A percentile compares a stretch with the other conserved stretches of the same genome.
phyloP scores from a whole-genome alignment of 2,329 filamentous ascomycete genomes.

The Esteya vermicola region DNA sequence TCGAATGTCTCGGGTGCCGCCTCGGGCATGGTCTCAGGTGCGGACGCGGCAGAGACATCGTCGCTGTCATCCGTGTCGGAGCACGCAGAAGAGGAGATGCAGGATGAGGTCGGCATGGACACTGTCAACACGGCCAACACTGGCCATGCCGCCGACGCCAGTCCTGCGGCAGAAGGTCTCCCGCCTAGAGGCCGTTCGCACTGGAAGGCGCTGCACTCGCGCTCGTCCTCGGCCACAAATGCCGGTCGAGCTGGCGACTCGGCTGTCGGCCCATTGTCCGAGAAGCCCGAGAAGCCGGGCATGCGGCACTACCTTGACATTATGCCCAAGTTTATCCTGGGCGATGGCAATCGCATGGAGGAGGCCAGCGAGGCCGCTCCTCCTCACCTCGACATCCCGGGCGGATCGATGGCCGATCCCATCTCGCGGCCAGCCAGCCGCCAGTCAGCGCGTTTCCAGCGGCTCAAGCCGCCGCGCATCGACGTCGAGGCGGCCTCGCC shows the following conservation, averaged over 20 bases:
- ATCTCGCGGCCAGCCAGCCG: conserved; percentile 21
- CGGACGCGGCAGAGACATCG: conserved; percentile 15
- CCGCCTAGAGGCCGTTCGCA: conserved; percentile 26
- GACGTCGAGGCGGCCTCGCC: conserved; percentile 29
- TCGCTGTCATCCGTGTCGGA: conserved; percentile 15
- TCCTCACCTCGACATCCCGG: neutral
- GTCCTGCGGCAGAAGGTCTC: too few relatives aligned
- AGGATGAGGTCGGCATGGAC: conserved; percentile 19
- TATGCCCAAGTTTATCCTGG: conserved; percentile 32
- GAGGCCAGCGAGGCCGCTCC: neutral
- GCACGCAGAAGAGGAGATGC: conserved; percentile 33
- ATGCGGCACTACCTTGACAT: conserved; percentile 34
- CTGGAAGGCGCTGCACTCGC: conserved; percentile 16
- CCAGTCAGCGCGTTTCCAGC: conserved; percentile 30
- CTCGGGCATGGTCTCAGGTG: too few relatives aligned
- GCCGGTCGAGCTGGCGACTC: neutral
- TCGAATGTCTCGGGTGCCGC: too few relatives aligned
- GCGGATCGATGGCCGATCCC: neutral
- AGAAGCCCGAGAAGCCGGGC: conserved; percentile 14
- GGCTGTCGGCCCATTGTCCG: too few relatives aligned
- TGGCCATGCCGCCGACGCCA: too few relatives aligned
- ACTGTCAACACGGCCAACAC: too few relatives aligned
- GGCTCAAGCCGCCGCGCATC: conserved; percentile 33
- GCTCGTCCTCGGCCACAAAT: conserved; percentile 14
- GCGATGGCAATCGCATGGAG: neutral